Conservation (phyloP, 2,329 filamentous ascomycete genomes). For the Ilyonectria robusta region DNA sequence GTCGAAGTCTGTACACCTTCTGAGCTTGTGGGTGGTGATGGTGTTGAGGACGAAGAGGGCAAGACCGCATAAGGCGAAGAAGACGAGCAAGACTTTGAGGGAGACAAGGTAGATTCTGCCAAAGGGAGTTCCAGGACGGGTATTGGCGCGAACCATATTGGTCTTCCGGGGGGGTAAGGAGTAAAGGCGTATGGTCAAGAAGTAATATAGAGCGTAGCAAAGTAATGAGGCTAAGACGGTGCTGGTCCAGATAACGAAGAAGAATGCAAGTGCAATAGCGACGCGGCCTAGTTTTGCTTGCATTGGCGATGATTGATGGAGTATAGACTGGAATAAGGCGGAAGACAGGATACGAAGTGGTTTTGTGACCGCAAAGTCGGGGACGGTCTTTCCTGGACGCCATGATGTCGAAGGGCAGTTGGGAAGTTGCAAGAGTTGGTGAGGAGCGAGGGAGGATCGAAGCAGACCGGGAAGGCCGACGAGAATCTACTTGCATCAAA, state of each 20-base stretch:
- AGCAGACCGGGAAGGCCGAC: background rate
- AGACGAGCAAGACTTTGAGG: conserved; percentile 34
- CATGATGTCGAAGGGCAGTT: background rate
- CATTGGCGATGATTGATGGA: background rate
- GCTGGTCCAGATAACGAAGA: background rate
- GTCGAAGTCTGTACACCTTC: background rate
- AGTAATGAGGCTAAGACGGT: background rate
- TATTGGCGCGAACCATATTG: no score
- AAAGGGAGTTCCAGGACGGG: background rate
- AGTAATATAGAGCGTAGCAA: background rate
- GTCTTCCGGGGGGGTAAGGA: background rate
- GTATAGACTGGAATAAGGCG: no score
- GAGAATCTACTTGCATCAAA: no score
- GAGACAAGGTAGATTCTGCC: conserved; percentile 22
- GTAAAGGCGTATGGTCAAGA: background rate
- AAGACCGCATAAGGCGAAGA: conserved; percentile 42
- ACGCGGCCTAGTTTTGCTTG: background rate
- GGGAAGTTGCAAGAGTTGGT: background rate
- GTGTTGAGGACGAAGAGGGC: conserved; percentile 38
- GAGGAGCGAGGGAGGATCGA: background rate
- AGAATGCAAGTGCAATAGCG: background rate
- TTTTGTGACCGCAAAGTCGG: background rate
- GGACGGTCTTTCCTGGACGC: background rate
- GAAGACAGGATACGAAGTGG: background rate
- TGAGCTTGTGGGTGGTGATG: conserved; percentile 25